Evolutionary conservation across 2,329 filamentous ascomycete species (phyloP), one percentile per base, ranked within the genome.

Genomic region (Diplodia corticola): DNA sequence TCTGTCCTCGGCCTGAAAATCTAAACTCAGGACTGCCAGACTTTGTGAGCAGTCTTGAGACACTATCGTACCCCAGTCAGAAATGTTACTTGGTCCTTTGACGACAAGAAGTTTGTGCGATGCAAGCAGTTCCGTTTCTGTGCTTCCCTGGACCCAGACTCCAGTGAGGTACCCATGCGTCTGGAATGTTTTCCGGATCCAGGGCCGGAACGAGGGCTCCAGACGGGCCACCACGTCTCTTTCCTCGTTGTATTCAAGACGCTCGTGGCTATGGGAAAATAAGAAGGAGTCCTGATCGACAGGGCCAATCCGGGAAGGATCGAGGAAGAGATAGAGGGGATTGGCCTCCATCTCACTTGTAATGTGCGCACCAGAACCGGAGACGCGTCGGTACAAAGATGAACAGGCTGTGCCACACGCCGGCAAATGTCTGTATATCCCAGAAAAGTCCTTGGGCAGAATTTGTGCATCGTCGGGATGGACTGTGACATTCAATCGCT

Each of bases 371-470:
- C 3, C 5, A n/a, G 33, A 20, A 17, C 4, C 13, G 26, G 28
- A 28, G 71, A 60, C 61, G 33, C 76, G 81, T 69, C 81, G 83
- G 73, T 89, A 88, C 24, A 89, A 73, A 63, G 82, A 82, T 17
- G 81, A 79, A 24, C 76, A 80, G 0, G 87, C 82, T 4, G 84
- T 88, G 5, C 86, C 87, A 70, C 88, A 90, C 5, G 84, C 74
- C 12, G 80, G 82, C 1, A 86, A 75, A 10, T 82, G 76, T 6
- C 77, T 69, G 69, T 88, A 90, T 0, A 71, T 71, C 2, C 88
- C 88, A 2, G 72, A 73, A 12, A 88, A 72, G 61, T 82, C 75
- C 4, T 63, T 17, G 3, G 40, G 26, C 22, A 15, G 66, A 1
- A 59, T 24, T 70, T 54, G 24, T 77, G 76, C 7, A 79, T 71